Base-by-base conservation (phyloP, 2,329 filamentous ascomycete genomes). In the Stemphylium beticola region DNA sequence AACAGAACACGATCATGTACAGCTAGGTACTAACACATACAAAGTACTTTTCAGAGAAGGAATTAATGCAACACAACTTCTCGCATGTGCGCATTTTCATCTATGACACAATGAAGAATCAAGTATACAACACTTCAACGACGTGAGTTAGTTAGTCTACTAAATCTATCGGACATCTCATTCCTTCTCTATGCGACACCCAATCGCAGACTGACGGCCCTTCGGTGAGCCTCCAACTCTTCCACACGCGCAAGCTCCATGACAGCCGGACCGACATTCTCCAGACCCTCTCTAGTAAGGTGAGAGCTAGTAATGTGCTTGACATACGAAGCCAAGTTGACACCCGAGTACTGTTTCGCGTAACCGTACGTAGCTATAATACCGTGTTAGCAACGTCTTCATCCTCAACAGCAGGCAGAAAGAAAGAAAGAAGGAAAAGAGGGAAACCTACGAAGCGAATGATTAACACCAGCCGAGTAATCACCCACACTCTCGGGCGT, bases 261-360 rank as follows among this genome's bases (percentile, higher is more conserved):
- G 47, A 99, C 95, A 4, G 95, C 92, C 48, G 82, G 80, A 31
- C 93, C 92, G 2, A 99, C 90, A 68, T 96, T 95, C 66, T 84
- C 84, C 58, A 99, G 80, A 18, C 95, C 95, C 68, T 96, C 85
- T 15, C 87, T 85, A 1, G 92, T 96, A 58, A 99, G 83, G 75
- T 96, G 91, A 0, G 92, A 92, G 79, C 91, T 95, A 33, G 95
- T 99, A 71, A 99, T 97, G 81, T 98, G 92, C 81, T 99, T 99
- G 75, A 96, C 85, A 78, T 97, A 99, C 2, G 93, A 98, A 29
- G 86, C 92, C 5, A 99, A 85, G 76, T 96, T 99, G 71, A 99
- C 95, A 47, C 95, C 95, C 5, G 92, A 97, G 80, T 99, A 99
- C 77, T 99, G 95, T 79, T 96, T 96, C 43, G 95, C 95, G 70